Conservation (phyloP, 257 asterid genomes). For the Lavandula angustifolia region DNA sequence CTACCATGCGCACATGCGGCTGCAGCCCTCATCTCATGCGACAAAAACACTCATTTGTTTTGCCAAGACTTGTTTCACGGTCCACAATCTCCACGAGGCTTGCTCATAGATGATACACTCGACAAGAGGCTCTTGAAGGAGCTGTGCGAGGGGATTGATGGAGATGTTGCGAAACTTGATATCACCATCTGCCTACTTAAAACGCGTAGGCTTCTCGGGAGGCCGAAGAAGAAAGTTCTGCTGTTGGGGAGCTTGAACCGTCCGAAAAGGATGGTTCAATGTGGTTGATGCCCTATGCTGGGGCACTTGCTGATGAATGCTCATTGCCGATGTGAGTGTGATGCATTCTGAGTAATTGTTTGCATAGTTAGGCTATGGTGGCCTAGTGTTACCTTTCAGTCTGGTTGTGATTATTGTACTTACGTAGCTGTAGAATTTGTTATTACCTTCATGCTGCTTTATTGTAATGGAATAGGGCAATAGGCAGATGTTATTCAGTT, state of each 20-base stretch:
- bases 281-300: slow-evolving; percentile 94
- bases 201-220: slow-evolving; percentile 90
- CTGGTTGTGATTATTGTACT: too few species aligned
- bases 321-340: slow-evolving; percentile 69
- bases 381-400: too few species aligned
- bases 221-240: slow-evolving; percentile 92
- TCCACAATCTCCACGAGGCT: slow-evolving; percentile 76
- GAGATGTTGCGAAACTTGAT: slow-evolving; percentile 44
- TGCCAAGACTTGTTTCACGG: slow-evolving; percentile 87
- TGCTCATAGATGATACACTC: slow-evolving; percentile 85
- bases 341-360: too few species aligned
- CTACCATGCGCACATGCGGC: slow-evolving; percentile 97
- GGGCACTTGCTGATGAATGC: slow-evolving; percentile 97
- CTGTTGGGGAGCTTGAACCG: slow-evolving; percentile 86
- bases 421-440: too few species aligned
- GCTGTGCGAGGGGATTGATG: slow-evolving; percentile 55
- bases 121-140: slow-evolving; percentile 79
- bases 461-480: too few species aligned
- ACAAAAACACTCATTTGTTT: slow-evolving; percentile 77
- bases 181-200: slow-evolving; percentile 71
- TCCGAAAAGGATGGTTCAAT: slow-evolving; percentile 83
- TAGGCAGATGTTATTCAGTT: too few species aligned
- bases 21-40: slow-evolving; percentile 91
- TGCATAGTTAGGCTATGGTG: too few species aligned
- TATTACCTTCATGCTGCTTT: too few species aligned